A percentile compares a stretch with the other conserved stretches of the same genome.
phyloP scores from a whole-genome alignment of 345 rosid genomes.

The Ceriops decandra region DNA sequence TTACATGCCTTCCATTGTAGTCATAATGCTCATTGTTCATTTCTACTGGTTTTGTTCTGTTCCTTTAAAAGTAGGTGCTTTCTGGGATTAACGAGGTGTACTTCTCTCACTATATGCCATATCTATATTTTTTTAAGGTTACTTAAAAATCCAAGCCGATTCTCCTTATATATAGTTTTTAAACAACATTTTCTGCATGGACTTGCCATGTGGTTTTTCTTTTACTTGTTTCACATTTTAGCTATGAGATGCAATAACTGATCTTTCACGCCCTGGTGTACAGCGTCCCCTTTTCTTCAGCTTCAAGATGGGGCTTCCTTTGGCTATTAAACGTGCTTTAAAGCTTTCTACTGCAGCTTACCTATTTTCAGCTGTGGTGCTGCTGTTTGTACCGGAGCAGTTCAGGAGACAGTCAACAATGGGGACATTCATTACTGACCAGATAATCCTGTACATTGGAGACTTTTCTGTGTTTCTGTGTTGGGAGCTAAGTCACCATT shows the following conservation, averaged over 20 bases:
- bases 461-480: conserved; percentile 61
- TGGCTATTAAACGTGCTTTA: conserved; percentile 46
- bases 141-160: too few relatives aligned
- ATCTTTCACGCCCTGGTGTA: conserved; percentile 17
- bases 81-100: too few relatives aligned
- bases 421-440: conserved; percentile 46
- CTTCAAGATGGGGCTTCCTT: conserved; percentile 82
- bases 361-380: conserved; percentile 43
- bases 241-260: neutral
- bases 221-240: neutral
- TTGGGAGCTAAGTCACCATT: conserved; percentile 84
- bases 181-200: too few relatives aligned
- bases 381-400: conserved; percentile 39
- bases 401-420: conserved; percentile 34
- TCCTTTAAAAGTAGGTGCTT: too few relatives aligned
- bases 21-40: too few relatives aligned
- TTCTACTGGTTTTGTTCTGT: too few relatives aligned
- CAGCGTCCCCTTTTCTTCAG: conserved; percentile 83
- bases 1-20: too few relatives aligned
- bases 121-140: too few relatives aligned
- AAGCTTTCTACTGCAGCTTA: conserved; percentile 53
- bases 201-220: neutral
- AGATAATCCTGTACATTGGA: conserved; percentile 51
- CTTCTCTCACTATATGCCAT: too few relatives aligned
- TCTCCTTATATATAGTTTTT: too few relatives aligned